These are phyloP conservation scores for Trichoderma sp. DNA, from an alignment of 2,329 filamentous ascomycete genomes.

Conservation along the genomic window DNA sequence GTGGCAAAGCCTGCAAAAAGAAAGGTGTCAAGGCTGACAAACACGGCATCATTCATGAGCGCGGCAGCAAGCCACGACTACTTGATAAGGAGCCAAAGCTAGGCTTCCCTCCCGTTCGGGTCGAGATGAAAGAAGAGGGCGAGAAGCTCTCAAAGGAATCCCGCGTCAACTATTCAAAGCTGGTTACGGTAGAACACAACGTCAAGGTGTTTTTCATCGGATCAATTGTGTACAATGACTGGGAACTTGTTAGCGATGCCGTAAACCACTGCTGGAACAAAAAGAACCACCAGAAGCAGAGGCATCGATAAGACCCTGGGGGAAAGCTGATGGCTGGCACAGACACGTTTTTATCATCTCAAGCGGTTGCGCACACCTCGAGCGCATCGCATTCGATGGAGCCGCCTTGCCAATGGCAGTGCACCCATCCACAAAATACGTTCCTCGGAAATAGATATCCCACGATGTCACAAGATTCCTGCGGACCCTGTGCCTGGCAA, in stretches of 20 bases:
- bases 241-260: conserved; percentile 42
- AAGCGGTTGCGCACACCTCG: conserved; percentile 4
- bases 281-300: conserved; percentile 40
- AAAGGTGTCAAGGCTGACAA: conserved; percentile 50
- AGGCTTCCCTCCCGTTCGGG: conserved; percentile 47
- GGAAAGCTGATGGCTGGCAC: conserved; percentile 4
- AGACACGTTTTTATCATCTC: conserved; percentile 21
- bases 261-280: conserved; percentile 51
- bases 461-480: conserved; percentile 19
- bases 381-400: conserved; percentile 19
- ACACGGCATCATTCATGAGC: conserved; percentile 53
- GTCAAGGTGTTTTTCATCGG: conserved; percentile 57
- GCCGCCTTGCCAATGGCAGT: conserved; percentile 19
- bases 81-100: conserved; percentile 45
- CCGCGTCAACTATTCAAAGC: conserved; percentile 57
- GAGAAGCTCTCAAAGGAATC: conserved; percentile 51
- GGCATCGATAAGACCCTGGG: conserved; percentile 22
- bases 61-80: conserved; percentile 31
- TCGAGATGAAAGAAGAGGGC: conserved; percentile 42
- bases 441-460: conserved; percentile 26
- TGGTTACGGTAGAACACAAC: conserved; percentile 58
- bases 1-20: conserved; percentile 52
- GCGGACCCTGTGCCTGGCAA: conserved; percentile 22
- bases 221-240: conserved; percentile 40
- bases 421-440: conserved; percentile 32